Percentiles rank a stretch among this genome's conserved stretches.
Evolutionary conservation across 441 rosid species (phyloP).

Genomic region (Metrosideros polymorpha): DNA sequence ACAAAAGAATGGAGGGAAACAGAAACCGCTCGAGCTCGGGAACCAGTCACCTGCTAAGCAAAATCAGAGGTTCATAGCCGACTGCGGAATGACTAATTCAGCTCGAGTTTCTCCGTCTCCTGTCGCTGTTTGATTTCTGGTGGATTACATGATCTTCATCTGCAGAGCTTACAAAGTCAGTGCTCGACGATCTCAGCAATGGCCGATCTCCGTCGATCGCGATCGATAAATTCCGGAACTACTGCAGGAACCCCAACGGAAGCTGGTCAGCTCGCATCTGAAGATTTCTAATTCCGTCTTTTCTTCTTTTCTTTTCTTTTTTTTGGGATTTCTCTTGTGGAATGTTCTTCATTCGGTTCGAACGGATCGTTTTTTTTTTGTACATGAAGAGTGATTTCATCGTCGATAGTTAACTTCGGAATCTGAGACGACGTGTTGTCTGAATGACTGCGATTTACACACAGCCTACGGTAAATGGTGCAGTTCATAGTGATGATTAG

Average conservation of each 20-base stretch:
- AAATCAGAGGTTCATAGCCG: neutral
- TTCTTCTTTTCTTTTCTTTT: neutral
- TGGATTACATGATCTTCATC: neutral
- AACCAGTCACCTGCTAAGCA: neutral
- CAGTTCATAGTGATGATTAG: neutral
- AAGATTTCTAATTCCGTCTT: neutral
- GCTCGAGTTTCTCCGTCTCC: neutral
- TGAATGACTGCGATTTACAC: neutral
- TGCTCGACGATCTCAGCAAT: conserved; percentile 35
- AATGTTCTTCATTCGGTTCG: neutral
- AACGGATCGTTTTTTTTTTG: neutral
- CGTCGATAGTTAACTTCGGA: neutral
- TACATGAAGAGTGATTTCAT: neutral
- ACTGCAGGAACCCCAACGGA: conserved; percentile 41
- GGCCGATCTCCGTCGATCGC: conserved; percentile 42
- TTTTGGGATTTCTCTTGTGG: neutral
- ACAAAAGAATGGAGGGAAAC: neutral
- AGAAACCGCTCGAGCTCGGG: neutral
- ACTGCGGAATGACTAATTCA: neutral
- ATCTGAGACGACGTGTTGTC: neutral
- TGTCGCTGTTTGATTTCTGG: neutral
- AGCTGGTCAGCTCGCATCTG: conserved; percentile 32
- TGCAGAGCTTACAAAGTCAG: conserved; percentile 45
- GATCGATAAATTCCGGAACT: conserved; percentile 51
- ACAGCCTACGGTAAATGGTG: neutral